A percentile compares a stretch with the other conserved stretches of the same genome.
These are phyloP conservation scores for Aspergillus cejpii DNA, from an alignment of 2,329 filamentous ascomycete genomes.

Conservation along the genomic window DNA sequence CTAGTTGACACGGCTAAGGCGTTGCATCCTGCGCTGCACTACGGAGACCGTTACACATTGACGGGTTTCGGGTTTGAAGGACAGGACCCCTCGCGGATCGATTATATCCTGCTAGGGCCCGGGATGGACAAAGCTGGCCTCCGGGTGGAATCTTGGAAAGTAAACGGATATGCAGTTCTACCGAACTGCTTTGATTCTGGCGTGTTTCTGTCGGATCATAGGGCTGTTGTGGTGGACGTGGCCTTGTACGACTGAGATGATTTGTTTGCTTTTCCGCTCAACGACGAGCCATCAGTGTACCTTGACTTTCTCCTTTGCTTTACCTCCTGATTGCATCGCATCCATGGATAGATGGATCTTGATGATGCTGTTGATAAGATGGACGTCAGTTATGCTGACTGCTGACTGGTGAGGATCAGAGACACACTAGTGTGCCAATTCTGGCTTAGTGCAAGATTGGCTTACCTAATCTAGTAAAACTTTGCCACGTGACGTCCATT, in stretches of 20 bases:
- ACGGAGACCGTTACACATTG: constrained; percentile 49
- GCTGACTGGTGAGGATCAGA: background rate
- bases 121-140: constrained; percentile 7
- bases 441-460: background rate
- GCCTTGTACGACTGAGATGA: constrained; percentile 14
- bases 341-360: too few relatives aligned
- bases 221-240: constrained; percentile 51
- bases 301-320: too few relatives aligned
- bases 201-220: constrained; percentile 51
- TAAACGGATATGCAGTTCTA: constrained; percentile 48
- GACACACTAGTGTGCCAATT: constrained; percentile 3
- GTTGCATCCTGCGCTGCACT: constrained; percentile 34
- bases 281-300: too few relatives aligned
- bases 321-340: too few relatives aligned
- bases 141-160: constrained; percentile 33
- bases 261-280: background rate
- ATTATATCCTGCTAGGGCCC: constrained; percentile 47
- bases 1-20: constrained; percentile 36
- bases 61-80: constrained; percentile 47
- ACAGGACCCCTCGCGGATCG: constrained; percentile 41
- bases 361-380: too few relatives aligned
- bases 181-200: constrained; percentile 51
- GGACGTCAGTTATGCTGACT: too few relatives aligned
- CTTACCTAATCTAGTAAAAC: constrained; percentile 1
- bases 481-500: constrained; percentile 7